Base-by-base conservation (phyloP, 1,139 yeast species). In the Nadsonia starkeyi-henricii region DNA sequence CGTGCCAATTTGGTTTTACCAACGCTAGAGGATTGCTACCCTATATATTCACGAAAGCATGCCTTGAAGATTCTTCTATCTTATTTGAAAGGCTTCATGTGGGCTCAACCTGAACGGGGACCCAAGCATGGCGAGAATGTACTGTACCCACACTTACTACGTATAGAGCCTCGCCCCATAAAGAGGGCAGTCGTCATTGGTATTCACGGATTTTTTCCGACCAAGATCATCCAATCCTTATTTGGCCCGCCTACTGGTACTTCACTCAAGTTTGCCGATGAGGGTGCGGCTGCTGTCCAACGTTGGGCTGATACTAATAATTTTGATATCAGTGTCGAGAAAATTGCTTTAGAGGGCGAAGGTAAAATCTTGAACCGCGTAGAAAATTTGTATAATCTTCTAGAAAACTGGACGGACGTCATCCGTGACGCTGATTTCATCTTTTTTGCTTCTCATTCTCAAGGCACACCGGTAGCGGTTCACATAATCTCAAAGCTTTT, bases 201-300 rank as follows among this genome's bases (percentile, higher is more conserved):
- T 0, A 89, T 91, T 1, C 97, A 91, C 67, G 97, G 97, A 0
- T 91, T 89, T 59, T 86, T 91, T 66, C 97, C 98, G 0, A 82
- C 89, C 1, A 78, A 74, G 54, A 80, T 86, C 75, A 73, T 91
- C 1, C 70, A 97, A 48, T 88, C 95, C 0, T 61, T 91, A 26
- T 80, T 88, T 49, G 96, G 96, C 1, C 86, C 86, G 51, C 96
- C 96, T 2, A 86, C 93, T 17, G 96, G 96, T 0, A 88, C 96
- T 0, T 86, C 96, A 0, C 72, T 81, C 48, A 80, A 82, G 61
- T 88, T 88, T 65, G 85, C 94, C 43, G 79, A 77, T 53, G 95
- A 85, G 58, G 96, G 95, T 0, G 96, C 86, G 56, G 73, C 72
- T 52, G 81, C 91, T 0, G 76, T 91, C 1, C 70, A 78, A 44